A percentile compares a stretch with the other conserved stretches of the same genome.
These are phyloP conservation scores for Lagenidium sp. DNA, from an alignment of 352 stramenopile species.

Conservation along the genomic window DNA sequence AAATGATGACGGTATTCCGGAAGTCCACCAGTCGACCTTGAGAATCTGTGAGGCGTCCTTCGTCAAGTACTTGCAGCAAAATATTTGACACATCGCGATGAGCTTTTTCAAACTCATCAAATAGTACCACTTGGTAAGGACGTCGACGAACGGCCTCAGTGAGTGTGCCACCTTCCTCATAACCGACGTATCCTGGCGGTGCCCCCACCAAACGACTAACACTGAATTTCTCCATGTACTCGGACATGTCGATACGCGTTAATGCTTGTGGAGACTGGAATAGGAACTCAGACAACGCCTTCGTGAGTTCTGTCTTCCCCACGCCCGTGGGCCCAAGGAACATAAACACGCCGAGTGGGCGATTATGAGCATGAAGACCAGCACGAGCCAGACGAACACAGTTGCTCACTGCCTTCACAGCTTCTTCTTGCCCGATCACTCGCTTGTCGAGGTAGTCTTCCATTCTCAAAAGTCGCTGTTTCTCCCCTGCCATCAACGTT, in stretches of 20 bases:
- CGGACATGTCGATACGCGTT: constrained; percentile 95
- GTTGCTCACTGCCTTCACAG: constrained; percentile 87
- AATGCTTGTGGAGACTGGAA: constrained; percentile 94
- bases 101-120: constrained; percentile 98
- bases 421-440: constrained; percentile 89
- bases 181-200: constrained; percentile 89
- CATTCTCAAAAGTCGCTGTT: constrained; percentile 92
- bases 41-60: constrained; percentile 92
- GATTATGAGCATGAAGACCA: constrained; percentile 92
- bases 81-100: constrained; percentile 97
- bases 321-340: constrained; percentile 93
- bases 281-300: constrained; percentile 91
- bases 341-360: constrained; percentile 92
- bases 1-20: constrained; percentile 96
- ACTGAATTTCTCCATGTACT: constrained; percentile 97
- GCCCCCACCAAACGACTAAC: constrained; percentile 89
- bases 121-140: constrained; percentile 94
- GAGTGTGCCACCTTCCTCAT: constrained; percentile 94
- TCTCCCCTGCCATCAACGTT: constrained; percentile 94
- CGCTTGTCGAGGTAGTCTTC: constrained; percentile 87
- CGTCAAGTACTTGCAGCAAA: constrained; percentile 87
- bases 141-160: constrained; percentile 93
- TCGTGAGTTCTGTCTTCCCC: constrained; percentile 97
- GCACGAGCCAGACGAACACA: constrained; percentile 89
- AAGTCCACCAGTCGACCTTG: constrained; percentile 96